Evolutionary conservation across 768 basidiomycete species (phyloP).

Genomic region (Rhizopogon vinicolor): DNA sequence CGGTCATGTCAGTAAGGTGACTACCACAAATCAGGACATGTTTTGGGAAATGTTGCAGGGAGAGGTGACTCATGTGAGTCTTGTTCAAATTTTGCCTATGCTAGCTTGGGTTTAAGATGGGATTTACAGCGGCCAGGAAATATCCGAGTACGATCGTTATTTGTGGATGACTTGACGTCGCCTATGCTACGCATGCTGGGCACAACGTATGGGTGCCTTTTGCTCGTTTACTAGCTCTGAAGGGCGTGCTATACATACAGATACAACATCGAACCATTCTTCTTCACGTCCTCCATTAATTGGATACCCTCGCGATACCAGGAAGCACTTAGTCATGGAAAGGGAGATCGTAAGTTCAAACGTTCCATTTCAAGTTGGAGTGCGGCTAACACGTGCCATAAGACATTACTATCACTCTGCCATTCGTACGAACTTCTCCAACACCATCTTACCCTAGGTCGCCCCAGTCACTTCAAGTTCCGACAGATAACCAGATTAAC

Average conservation of each 20-base stretch:
- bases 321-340: conserved; percentile 34
- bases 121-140: conserved; percentile 28
- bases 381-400: neutral
- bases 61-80: conserved; percentile 31
- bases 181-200: conserved; percentile 55
- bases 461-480: neutral
- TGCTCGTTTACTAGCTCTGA: neutral
- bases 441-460: neutral
- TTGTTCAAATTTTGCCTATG: neutral
- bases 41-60: conserved; percentile 30
- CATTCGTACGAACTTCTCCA: conserved; percentile 38
- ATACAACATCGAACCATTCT: conserved; percentile 59
- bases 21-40: conserved; percentile 12
- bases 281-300: conserved; percentile 57
- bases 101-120: neutral
- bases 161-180: conserved; percentile 45
- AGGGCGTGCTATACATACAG: conserved; percentile 13
- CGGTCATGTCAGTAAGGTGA: neutral
- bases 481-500: conserved; percentile 32
- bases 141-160: conserved; percentile 44
- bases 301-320: conserved; percentile 68
- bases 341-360: conserved; percentile 48
- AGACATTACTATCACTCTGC: conserved; percentile 56
- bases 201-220: conserved; percentile 34
- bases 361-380: neutral